Percentiles rank a stretch among this genome's conserved stretches.
phyloP scores from a whole-genome alignment of 2,329 filamentous ascomycete species.

The Helminthosporium solani region DNA sequence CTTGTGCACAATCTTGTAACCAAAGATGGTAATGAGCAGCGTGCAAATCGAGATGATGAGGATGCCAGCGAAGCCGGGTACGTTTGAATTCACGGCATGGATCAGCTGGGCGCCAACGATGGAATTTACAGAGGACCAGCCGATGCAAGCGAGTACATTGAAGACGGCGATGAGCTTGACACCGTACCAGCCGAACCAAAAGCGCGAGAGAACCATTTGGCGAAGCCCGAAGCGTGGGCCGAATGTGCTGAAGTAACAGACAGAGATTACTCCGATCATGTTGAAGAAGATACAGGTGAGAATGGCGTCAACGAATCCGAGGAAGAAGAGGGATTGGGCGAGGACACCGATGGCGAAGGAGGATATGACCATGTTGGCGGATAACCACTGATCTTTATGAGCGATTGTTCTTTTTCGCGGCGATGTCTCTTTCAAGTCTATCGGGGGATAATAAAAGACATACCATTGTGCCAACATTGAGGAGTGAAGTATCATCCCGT shows the following conservation, averaged over 20 bases:
- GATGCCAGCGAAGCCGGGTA: constrained; percentile 74
- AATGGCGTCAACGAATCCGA: constrained; percentile 73
- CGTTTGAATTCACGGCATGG: constrained; percentile 67
- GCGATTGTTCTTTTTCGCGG: neutral
- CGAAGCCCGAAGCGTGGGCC: constrained; percentile 72
- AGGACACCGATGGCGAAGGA: constrained; percentile 76
- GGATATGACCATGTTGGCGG: constrained; percentile 75
- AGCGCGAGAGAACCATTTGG: constrained; percentile 78
- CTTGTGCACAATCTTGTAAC: constrained; percentile 72
- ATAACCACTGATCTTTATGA: constrained; percentile 61
- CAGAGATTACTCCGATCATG: constrained; percentile 68
- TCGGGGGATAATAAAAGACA: constrained; percentile 24
- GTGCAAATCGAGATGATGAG: constrained; percentile 70
- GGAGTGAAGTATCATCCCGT: constrained; percentile 62
- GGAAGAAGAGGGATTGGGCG: constrained; percentile 64
- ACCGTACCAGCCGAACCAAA: constrained; percentile 73
- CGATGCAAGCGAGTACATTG: constrained; percentile 69
- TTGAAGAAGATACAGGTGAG: constrained; percentile 75
- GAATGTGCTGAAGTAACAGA: constrained; percentile 76
- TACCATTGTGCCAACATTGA: constrained; percentile 72
- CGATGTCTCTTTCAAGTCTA: too few species aligned
- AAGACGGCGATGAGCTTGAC: constrained; percentile 70
- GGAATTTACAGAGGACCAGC: constrained; percentile 75
- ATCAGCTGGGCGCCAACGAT: constrained; percentile 80
- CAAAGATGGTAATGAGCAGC: constrained; percentile 69